phyloP scores from a whole-genome alignment of 2,329 filamentous ascomycete genomes.

The Byssochlamys sp. region DNA sequence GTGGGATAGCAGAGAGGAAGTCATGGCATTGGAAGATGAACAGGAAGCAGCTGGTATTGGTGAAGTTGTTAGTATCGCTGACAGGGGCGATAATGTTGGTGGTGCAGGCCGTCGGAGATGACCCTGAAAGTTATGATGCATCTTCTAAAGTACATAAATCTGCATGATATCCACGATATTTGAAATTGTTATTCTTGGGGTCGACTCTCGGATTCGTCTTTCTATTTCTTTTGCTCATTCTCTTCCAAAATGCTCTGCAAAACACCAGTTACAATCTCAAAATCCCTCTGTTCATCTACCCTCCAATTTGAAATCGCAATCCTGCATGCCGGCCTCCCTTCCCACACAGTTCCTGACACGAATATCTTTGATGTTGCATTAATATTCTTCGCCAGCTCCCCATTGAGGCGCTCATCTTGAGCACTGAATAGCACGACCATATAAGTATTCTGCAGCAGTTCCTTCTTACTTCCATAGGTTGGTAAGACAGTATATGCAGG shows the following conservation, averaged over 20 bases:
- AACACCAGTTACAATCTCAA: conserved; percentile 54
- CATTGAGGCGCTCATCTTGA: conserved; percentile 54
- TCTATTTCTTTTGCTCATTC: neutral
- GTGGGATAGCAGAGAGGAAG: conserved; percentile 96
- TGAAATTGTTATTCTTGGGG: neutral
- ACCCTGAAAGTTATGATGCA: conserved; percentile 7
- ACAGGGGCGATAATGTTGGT: conserved; percentile 51
- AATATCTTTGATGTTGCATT: conserved; percentile 68
- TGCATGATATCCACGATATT: neutral
- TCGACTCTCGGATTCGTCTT: neutral
- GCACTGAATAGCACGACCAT: conserved; percentile 73
- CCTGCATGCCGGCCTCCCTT: conserved; percentile 62
- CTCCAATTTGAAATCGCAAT: conserved; percentile 81
- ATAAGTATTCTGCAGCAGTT: conserved; percentile 47
- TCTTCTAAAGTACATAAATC: neutral
- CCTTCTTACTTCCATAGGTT: conserved; percentile 21
- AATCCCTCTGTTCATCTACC: conserved; percentile 59
- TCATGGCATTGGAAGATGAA: conserved; percentile 83
- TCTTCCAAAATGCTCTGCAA: conserved; percentile 41
- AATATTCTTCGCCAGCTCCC: conserved; percentile 57
- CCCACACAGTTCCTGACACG: conserved; percentile 72
- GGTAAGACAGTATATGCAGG: conserved; percentile 60
- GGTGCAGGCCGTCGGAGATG: conserved; percentile 37
- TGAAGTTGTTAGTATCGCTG: conserved; percentile 80
- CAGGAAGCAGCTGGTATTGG: conserved; percentile 91